Conservation (phyloP, 2,329 filamentous ascomycete species). For the Paraphaeosphaeria sporulosa region DNA sequence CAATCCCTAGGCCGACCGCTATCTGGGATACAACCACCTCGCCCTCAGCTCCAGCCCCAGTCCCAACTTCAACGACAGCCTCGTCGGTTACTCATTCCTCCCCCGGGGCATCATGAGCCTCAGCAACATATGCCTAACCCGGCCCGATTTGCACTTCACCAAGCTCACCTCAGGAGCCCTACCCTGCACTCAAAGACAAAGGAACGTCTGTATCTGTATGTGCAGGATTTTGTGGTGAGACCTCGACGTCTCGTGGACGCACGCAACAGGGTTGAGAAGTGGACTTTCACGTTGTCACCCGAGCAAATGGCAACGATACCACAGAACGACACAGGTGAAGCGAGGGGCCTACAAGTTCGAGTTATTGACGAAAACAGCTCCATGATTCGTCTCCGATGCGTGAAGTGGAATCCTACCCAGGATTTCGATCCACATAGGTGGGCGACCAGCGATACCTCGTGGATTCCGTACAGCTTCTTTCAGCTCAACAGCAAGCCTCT, state of each 20-base stretch:
- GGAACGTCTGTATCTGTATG: slow-evolving; percentile 62
- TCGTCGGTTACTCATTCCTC: slow-evolving; percentile 43
- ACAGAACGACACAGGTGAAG: slow-evolving; percentile 30
- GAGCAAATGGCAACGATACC: slow-evolving; percentile 50
- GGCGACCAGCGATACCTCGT: slow-evolving; percentile 69
- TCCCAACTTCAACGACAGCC: not conserved
- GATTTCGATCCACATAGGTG: slow-evolving; percentile 62
- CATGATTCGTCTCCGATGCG: slow-evolving; percentile 74
- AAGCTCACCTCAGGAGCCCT: slow-evolving; percentile 65
- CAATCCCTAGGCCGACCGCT: slow-evolving; percentile 12
- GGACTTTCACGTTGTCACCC: slow-evolving; percentile 58
- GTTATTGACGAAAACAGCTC: slow-evolving; percentile 61
- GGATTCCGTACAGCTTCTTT: slow-evolving; percentile 74
- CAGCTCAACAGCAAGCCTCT: slow-evolving; percentile 66
- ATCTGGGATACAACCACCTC: not conserved
- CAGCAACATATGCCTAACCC: slow-evolving; percentile 56
- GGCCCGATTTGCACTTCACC: slow-evolving; percentile 62
- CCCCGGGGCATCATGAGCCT: slow-evolving; percentile 36
- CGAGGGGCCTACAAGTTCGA: slow-evolving; percentile 40
- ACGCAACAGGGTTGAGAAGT: slow-evolving; percentile 49
- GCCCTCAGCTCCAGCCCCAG: not conserved
- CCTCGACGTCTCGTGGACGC: slow-evolving; percentile 53
- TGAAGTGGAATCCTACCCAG: slow-evolving; percentile 51
- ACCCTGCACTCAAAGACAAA: slow-evolving; percentile 45
- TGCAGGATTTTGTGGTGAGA: slow-evolving; percentile 59